A percentile compares a stretch with the other conserved stretches of the same genome.
phyloP scores from a whole-genome alignment of 257 asterid genomes.

The Echites panduratus region DNA sequence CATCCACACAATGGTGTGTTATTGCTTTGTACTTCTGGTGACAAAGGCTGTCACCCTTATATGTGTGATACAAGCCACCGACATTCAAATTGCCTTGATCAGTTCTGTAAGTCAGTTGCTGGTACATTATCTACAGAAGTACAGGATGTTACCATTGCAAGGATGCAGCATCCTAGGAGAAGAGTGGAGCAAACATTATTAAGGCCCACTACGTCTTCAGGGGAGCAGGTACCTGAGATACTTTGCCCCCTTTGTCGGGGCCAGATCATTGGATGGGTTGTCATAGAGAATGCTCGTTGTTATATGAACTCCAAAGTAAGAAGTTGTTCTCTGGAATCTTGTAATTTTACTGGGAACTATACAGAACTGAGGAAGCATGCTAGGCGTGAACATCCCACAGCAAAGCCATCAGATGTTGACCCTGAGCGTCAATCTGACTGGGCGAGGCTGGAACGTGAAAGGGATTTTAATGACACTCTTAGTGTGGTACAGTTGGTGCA shows the following conservation, averaged over 20 bases:
- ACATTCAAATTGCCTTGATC: constrained; percentile 27
- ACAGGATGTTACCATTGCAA: constrained; percentile 1
- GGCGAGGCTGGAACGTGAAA: constrained; percentile 45
- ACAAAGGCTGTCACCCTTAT: constrained; percentile 39
- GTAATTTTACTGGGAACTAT: constrained; percentile 54
- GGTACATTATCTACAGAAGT: constrained; percentile 17
- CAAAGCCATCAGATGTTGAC: constrained; percentile 50
- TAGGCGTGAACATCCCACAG: constrained; percentile 49
- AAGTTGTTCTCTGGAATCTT: constrained; percentile 61
- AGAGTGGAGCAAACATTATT: constrained; percentile 11
- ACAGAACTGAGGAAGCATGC: constrained; percentile 70
- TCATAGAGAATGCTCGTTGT: constrained; percentile 38
- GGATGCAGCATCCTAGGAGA: constrained; percentile 2
- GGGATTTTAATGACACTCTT: constrained; percentile 49
- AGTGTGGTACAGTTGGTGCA: constrained; percentile 40
- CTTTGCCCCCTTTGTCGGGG: constrained; percentile 85
- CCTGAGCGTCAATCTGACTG: constrained; percentile 48
- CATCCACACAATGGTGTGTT: constrained; percentile 9
- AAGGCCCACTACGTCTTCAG: constrained; percentile 9
- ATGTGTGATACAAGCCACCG: constrained; percentile 80
- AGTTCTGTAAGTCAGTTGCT: constrained; percentile 31
- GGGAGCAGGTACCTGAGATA: constrained; percentile 23
- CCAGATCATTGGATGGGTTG: constrained; percentile 39
- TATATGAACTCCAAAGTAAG: constrained; percentile 53
- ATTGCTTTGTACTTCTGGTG: constrained; percentile 44